Evolutionary conservation across 2,329 filamentous ascomycete species (phyloP).

Genomic region (Ophiostoma pallidulum): DNA sequence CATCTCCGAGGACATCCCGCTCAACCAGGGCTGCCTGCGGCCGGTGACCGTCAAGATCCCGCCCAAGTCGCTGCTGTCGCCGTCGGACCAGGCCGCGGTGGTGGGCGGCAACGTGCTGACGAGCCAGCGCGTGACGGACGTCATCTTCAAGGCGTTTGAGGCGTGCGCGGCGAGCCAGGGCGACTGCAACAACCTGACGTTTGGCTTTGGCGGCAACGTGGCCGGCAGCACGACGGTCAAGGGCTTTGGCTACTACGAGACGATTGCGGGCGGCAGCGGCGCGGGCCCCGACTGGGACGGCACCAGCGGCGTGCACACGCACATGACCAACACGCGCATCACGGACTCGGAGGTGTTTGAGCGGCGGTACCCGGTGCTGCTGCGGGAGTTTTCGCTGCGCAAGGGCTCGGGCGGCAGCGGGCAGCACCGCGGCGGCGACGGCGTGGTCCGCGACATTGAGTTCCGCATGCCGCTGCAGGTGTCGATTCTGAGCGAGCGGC

Average conservation of each 20-base stretch:
- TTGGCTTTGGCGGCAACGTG: slow-evolving; percentile 65
- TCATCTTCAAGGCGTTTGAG: slow-evolving; percentile 69
- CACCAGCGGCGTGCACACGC: slow-evolving; percentile 66
- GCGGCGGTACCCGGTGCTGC: slow-evolving; percentile 61
- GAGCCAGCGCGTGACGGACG: slow-evolving; percentile 70
- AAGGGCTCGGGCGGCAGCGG: slow-evolving; percentile 55
- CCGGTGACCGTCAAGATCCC: slow-evolving; percentile 70
- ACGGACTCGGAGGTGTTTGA: slow-evolving; percentile 75
- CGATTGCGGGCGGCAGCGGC: slow-evolving; percentile 68
- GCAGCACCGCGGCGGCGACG: slow-evolving; percentile 62
- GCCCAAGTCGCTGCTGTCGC: slow-evolving; percentile 61
- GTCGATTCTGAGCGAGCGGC: slow-evolving; percentile 66
- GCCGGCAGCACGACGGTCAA: slow-evolving; percentile 47
- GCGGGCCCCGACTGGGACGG: slow-evolving; percentile 66
- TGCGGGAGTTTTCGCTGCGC: slow-evolving; percentile 60
- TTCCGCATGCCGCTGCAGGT: slow-evolving; percentile 70
- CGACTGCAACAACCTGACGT: slow-evolving; percentile 77
- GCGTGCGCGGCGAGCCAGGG: slow-evolving; percentile 73
- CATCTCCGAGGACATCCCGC: slow-evolving; percentile 70
- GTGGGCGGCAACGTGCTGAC: slow-evolving; percentile 79
- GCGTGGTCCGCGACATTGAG: slow-evolving; percentile 70
- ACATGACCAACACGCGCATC: slow-evolving; percentile 82
- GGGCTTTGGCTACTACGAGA: slow-evolving; percentile 83
- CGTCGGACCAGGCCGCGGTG: slow-evolving; percentile 67
- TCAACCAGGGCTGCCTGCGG: slow-evolving; percentile 76